Conservation (phyloP, 257 asterid genomes). For the Parsonsia alboflavescens region DNA sequence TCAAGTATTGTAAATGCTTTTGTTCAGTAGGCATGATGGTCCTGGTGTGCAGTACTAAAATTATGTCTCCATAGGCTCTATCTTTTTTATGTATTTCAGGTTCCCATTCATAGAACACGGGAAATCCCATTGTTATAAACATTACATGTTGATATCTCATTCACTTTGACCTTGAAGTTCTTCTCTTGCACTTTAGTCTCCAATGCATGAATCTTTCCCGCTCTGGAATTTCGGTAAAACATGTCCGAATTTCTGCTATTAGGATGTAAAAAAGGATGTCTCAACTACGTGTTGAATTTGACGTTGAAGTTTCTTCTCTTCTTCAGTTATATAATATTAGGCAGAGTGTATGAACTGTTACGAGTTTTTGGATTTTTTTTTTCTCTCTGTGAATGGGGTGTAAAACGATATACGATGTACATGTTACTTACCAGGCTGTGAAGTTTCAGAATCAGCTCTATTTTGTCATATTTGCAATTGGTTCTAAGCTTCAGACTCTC, state of each 20-base stretch:
- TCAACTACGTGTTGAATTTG: not conserved
- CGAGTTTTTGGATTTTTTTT: not conserved
- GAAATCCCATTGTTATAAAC: not conserved
- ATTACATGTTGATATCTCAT: conserved; percentile 4
- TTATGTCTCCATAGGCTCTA: not conserved
- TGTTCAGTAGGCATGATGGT: conserved; percentile 15
- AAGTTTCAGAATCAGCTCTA: not conserved
- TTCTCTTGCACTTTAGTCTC: conserved; percentile 1
- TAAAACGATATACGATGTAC: not conserved
- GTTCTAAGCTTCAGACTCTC: not conserved
- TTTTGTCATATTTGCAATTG: not conserved
- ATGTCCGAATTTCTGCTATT: not conserved
- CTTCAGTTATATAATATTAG: conserved; percentile 1
- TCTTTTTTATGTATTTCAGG: not conserved
- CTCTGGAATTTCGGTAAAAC: not conserved
- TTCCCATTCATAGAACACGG: not conserved
- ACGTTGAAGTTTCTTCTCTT: not conserved
- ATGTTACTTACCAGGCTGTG: not conserved
- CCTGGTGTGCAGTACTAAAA: conserved; percentile 9
- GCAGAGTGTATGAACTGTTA: not conserved
- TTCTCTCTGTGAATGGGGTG: not conserved
- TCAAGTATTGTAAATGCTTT: conserved; percentile 12
- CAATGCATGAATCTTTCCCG: not conserved
- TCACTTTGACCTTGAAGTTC: conserved; percentile 7
- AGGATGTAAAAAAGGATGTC: not conserved